phyloP scores from a whole-genome alignment of 164 flowering plant species.

The Nelumbo lutea region DNA sequence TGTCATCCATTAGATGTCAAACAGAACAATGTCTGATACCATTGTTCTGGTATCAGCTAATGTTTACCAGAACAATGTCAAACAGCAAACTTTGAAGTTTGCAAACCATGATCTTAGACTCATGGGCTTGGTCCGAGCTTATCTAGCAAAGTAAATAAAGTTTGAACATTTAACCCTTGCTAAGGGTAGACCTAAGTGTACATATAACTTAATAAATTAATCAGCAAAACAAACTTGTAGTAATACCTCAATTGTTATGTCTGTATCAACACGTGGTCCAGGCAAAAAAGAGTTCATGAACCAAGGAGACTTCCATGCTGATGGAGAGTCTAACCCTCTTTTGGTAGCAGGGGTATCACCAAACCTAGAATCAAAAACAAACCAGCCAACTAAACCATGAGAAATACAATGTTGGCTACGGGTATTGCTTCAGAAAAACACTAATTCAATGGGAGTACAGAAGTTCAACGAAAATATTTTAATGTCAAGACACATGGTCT shows the following conservation, averaged over 20 bases:
- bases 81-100: no score
- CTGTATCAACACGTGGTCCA: slow-evolving; percentile 72
- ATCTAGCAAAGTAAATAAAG: no score
- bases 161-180: no score
- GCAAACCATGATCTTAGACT: no score
- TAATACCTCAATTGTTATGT: slow-evolving; percentile 76
- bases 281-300: slow-evolving; percentile 58
- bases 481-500: not conserved
- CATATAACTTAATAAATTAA: not conserved
- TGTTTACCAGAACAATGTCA: no score
- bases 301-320: slow-evolving; percentile 98
- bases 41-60: no score
- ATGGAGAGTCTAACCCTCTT: slow-evolving; percentile 84
- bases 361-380: slow-evolving; percentile 39
- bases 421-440: not conserved
- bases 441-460: not conserved
- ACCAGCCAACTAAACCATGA: not conserved
- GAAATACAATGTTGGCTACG: not conserved
- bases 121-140: no score
- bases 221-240: not conserved
- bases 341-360: slow-evolving; percentile 62
- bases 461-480: not conserved
- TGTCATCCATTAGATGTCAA: no score
- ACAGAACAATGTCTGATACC: no score
- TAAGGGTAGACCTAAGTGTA: no score